Percentiles rank a stretch among this genome's conserved stretches.
Evolutionary conservation across 1,284 basidiomycete genomes (phyloP).

Genomic region (Phellopilus nigrolimitatus): DNA sequence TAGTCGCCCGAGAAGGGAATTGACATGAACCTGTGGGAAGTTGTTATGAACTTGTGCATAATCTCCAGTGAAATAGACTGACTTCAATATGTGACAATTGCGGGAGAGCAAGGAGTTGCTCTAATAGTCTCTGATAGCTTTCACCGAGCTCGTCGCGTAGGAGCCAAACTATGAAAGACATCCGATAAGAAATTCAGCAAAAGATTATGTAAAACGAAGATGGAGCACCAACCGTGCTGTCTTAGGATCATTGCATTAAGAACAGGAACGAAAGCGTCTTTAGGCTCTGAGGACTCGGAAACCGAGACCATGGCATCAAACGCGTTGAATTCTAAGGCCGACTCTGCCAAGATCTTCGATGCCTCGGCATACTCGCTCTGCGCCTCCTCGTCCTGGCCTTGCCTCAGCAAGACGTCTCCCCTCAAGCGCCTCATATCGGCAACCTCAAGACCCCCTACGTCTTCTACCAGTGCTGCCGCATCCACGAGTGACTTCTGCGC

Average conservation of each 20-base stretch:
- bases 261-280: conserved; percentile 62
- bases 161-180: conserved; percentile 57
- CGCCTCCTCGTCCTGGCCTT: conserved; percentile 44
- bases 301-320: conserved; percentile 44
- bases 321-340: conserved; percentile 49
- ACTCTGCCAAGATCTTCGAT: conserved; percentile 49
- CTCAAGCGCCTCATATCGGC: conserved; percentile 59
- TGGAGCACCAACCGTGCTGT: conserved; percentile 60
- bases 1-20: conserved; percentile 67
- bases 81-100: conserved; percentile 56
- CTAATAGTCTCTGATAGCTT: conserved; percentile 51
- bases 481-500: conserved; percentile 47
- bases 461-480: conserved; percentile 45
- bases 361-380: conserved; percentile 49
- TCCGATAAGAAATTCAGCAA: too few species aligned
- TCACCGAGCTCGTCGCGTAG: conserved; percentile 57
- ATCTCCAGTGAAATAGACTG: conserved; percentile 13
- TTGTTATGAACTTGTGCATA: not conserved
- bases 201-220: not conserved
- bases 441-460: conserved; percentile 48
- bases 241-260: conserved; percentile 64
- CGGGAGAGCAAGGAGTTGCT: conserved; percentile 56
- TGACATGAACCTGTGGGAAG: conserved; percentile 58
- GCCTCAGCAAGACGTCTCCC: conserved; percentile 54
- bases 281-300: conserved; percentile 23